A percentile compares a stretch with the other conserved stretches of the same genome.
Conservation (phyloP, 1,284 basidiomycete genomes). For the Anthracocystis setariae region DNA sequence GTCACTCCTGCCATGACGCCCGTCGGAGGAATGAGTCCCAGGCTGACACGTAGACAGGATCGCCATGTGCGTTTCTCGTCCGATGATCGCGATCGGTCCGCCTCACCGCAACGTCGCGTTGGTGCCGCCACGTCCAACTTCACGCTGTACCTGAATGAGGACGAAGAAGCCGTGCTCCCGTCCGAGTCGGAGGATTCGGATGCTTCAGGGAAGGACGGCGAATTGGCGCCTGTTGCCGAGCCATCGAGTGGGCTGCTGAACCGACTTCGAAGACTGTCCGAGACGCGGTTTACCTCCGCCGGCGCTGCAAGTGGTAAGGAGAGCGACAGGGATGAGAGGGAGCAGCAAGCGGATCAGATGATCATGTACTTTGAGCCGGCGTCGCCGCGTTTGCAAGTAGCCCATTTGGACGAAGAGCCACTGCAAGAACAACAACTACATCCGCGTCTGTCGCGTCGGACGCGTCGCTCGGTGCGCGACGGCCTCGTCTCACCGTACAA, state of each 20-base stretch:
- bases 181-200: slow-evolving; percentile 46
- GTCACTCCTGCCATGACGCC: slow-evolving; percentile 39
- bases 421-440: slow-evolving; percentile 32
- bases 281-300: slow-evolving; percentile 17
- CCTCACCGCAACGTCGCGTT: slow-evolving; percentile 19
- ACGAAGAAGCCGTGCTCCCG: slow-evolving; percentile 33
- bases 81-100: slow-evolving; percentile 3
- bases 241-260: slow-evolving; percentile 11
- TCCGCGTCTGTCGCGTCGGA: slow-evolving; percentile 59
- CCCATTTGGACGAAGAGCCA: slow-evolving; percentile 48
- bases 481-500: slow-evolving; percentile 68
- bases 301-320: too few species aligned
- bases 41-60: slow-evolving; percentile 14
- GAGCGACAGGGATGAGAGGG: not conserved
- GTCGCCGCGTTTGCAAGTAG: slow-evolving; percentile 45
- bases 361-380: slow-evolving; percentile 48
- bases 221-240: slow-evolving; percentile 10
- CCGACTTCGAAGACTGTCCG: slow-evolving; percentile 24
- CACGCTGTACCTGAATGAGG: slow-evolving; percentile 32
- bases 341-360: slow-evolving; percentile 19
- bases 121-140: slow-evolving; percentile 40
- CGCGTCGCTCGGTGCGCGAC: slow-evolving; percentile 52
- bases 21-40: slow-evolving; percentile 20
- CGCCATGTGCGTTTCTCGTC: slow-evolving; percentile 32
- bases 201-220: slow-evolving; percentile 53